These are phyloP conservation scores for Cardamine resedifolia DNA, from an alignment of 345 rosid genomes.

Conservation along the genomic window DNA sequence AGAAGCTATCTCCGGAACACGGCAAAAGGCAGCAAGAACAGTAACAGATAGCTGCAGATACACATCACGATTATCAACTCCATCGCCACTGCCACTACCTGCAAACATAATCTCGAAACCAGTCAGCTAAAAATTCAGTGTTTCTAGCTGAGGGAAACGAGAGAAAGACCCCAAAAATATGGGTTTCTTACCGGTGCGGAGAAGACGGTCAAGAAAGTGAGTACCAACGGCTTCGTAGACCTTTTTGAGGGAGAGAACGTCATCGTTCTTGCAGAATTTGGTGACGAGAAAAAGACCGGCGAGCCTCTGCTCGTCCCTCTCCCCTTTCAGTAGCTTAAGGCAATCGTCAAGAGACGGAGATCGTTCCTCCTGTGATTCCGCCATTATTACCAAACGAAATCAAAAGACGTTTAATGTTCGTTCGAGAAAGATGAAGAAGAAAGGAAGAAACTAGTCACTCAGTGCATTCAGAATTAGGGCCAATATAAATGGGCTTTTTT, in stretches of 20 bases:
- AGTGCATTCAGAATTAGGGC: not conserved
- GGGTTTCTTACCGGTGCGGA: conserved; percentile 61
- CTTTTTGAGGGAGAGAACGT: conserved; percentile 50
- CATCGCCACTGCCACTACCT: conserved; percentile 42
- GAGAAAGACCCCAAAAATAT: not conserved
- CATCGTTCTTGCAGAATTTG: conserved; percentile 66
- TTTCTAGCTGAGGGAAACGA: not conserved
- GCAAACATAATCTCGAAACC: conserved; percentile 23
- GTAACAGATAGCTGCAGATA: conserved; percentile 74
- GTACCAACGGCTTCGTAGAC: conserved; percentile 66
- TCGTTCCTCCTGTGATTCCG: conserved; percentile 34
- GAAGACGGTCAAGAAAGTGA: conserved; percentile 72
- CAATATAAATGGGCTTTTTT: not conserved
- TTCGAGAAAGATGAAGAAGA: not conserved
- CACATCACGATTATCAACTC: conserved; percentile 57
- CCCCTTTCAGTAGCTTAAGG: conserved; percentile 75
- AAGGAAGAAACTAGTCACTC: too few relatives aligned
- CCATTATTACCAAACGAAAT: conserved; percentile 21
- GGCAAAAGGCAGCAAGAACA: conserved; percentile 78
- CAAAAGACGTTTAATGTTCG: not conserved
- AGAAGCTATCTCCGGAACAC: conserved; percentile 70
- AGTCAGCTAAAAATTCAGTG: not conserved
- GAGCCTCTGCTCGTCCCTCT: conserved; percentile 89
- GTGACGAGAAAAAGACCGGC: conserved; percentile 87
- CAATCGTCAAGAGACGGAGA: conserved; percentile 71